phyloP scores from a whole-genome alignment of 2,329 filamentous ascomycete species.

The Arthrocladium fulminans region DNA sequence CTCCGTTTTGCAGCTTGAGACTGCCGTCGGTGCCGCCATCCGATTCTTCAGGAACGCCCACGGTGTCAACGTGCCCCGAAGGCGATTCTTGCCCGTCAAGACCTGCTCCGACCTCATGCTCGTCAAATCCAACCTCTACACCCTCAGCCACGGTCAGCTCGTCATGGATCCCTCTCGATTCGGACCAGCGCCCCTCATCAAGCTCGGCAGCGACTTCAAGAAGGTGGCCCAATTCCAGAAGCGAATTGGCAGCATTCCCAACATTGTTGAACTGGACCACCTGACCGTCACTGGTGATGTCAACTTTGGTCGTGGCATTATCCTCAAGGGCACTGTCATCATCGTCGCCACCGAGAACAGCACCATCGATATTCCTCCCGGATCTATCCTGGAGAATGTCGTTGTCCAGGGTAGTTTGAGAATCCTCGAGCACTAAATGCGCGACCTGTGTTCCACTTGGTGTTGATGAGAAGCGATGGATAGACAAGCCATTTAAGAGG shows the following conservation, averaged over 20 bases:
- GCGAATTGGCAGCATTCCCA: conserved; percentile 42
- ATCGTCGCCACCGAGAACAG: conserved; percentile 96
- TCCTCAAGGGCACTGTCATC: conserved; percentile 89
- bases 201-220: conserved; percentile 98
- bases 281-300: conserved; percentile 96
- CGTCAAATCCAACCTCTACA: conserved; percentile 99
- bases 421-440: conserved; percentile 54
- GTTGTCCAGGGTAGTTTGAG: conserved; percentile 94
- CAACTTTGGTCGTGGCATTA: conserved; percentile 91
- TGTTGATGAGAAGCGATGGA: neutral
- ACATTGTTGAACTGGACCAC: conserved; percentile 52
- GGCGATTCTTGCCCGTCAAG: conserved; percentile 98
- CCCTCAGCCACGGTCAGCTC: conserved; percentile 94
- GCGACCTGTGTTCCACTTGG: neutral
- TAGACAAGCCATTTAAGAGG: no score
- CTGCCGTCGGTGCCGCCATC: conserved; percentile 94
- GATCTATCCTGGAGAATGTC: conserved; percentile 95
- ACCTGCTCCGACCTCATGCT: conserved; percentile 99
- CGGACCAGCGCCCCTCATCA: conserved; percentile 93
- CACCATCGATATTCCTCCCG: conserved; percentile 95
- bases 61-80: conserved; percentile 95
- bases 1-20: conserved; percentile 96
- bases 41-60: conserved; percentile 98
- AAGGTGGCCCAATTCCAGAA: conserved; percentile 76
- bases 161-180: conserved; percentile 95